phyloP scores from a whole-genome alignment of 208 protist species.

The Acanthamoeba culbertsoni region DNA sequence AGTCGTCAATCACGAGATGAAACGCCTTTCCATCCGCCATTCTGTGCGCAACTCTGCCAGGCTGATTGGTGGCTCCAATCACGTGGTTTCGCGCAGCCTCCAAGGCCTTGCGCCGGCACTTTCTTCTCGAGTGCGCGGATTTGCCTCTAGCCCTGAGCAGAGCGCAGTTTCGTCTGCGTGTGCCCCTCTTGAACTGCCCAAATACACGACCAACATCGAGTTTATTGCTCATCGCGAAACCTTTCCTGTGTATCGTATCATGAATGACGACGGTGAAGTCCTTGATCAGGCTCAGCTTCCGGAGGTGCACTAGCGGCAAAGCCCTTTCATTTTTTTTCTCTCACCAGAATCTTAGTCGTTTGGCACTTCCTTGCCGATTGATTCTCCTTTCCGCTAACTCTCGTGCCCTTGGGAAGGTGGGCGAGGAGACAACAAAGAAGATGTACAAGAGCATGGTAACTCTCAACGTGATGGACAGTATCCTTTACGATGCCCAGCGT shows the following conservation, averaged over 20 bases:
- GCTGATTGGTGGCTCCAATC: too few relatives aligned
- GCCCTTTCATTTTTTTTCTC: background rate
- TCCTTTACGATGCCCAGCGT: slow-evolving; percentile 90
- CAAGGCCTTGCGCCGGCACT: background rate
- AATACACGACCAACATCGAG: slow-evolving; percentile 31
- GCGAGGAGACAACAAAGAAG: slow-evolving; percentile 80
- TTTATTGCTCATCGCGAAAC: background rate
- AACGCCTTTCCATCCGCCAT: background rate
- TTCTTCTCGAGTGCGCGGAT: background rate
- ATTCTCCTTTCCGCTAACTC: background rate
- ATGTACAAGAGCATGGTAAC: slow-evolving; percentile 93
- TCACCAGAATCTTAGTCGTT: background rate
- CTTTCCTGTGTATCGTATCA: slow-evolving; percentile 74
- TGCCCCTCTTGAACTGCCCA: background rate
- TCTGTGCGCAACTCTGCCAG: too few relatives aligned
- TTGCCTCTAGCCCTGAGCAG: background rate
- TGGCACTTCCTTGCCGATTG: background rate
- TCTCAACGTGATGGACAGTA: slow-evolving; percentile 91
- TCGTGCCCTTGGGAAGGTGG: slow-evolving; percentile 58
- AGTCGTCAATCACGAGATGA: background rate
- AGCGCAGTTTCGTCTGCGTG: background rate
- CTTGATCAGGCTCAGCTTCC: slow-evolving; percentile 63
- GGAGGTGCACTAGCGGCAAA: slow-evolving; percentile 52
- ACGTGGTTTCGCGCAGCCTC: background rate
- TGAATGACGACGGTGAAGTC: slow-evolving; percentile 75